Evolutionary conservation across 1,284 basidiomycete species (phyloP).

Genomic region (Puccinia horiana): DNA sequence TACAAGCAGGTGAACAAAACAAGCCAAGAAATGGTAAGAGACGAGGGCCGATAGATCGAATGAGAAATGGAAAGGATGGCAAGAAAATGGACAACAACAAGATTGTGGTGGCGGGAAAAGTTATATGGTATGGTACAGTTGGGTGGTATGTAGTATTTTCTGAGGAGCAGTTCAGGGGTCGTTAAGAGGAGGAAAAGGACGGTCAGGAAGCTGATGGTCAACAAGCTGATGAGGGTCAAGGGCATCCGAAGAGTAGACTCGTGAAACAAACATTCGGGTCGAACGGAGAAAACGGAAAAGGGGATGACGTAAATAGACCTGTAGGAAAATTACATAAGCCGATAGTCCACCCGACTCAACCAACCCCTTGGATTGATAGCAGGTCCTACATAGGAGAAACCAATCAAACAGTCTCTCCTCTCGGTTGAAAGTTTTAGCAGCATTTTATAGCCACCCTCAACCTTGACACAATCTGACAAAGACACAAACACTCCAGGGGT

Average conservation of each 20-base stretch:
- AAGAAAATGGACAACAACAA: slow-evolving; percentile 17
- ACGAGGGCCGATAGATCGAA: background rate
- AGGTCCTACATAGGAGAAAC: no score
- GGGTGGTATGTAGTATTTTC: background rate
- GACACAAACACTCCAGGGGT: no score
- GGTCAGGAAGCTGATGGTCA: background rate
- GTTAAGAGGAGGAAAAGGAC: background rate
- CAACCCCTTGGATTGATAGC: no score
- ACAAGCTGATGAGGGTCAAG: background rate
- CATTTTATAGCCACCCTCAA: no score
- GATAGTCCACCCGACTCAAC: no score
- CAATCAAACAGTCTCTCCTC: no score
- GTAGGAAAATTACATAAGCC: background rate
- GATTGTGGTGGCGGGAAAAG: background rate
- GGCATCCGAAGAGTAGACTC: background rate
- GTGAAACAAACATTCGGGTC: background rate
- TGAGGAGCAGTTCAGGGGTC: background rate
- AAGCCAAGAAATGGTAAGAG: background rate
- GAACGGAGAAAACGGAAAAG: background rate
- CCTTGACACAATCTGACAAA: no score
- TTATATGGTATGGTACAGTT: background rate
- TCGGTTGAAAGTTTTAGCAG: no score
- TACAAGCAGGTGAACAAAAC: background rate
- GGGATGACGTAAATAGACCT: slow-evolving; percentile 1
- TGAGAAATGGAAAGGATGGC: background rate